Evolutionary conservation across 225 moss, liverwort and hornwort species (phyloP), one percentile per base, ranked within the genome.

Genomic region (Bryoerythrophyllum caledonicum): DNA sequence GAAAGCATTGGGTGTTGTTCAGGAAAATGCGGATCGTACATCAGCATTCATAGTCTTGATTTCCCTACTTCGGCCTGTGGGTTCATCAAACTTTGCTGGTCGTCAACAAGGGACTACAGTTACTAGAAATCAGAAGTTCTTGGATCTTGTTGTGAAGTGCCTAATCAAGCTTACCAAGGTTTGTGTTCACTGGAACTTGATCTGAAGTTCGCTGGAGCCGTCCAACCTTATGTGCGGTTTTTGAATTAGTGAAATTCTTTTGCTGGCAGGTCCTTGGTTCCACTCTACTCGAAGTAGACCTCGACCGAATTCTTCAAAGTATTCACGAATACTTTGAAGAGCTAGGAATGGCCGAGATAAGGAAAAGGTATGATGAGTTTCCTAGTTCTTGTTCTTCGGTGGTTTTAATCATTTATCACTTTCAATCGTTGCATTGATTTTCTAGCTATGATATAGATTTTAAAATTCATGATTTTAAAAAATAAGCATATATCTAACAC

Each of bases 101-200:
- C 78, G 82, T 37, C 70, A 80, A 52, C 76, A 81, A 23, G 81
- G 84, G 8, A 76, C 82, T 76, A 72, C 75, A 35, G 70, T 84
- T 53, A 62, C 87, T 70, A 86, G 85, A 65, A 88, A 87, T 48
- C 93, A 90, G 74, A 88, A 88, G 71, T 94, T 94, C 61, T 86
- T 91, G 62, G 93, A 94, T 70, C 88, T 94, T 73, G 93, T 94
- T 28, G 93, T 94, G 30, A 94, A 94, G 75, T 94, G 93, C 75
- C 85, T 94, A 2, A 94, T 94, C 71, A 94, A 94, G 80, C 90
- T 94, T 21, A 94, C 93, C 0, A 94, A 94, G 88, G 86, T 81
- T 41, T 65, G n/a, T 70, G 9, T 40, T 62, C 27, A 19, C 10
- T 52, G 21, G 52, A 62, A n/a, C 52, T 68, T 70, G 28, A 62